These are phyloP conservation scores for Debaryomycetaceae sp. DNA, from an alignment of 1,139 yeast genomes.

Conservation along the genomic window DNA sequence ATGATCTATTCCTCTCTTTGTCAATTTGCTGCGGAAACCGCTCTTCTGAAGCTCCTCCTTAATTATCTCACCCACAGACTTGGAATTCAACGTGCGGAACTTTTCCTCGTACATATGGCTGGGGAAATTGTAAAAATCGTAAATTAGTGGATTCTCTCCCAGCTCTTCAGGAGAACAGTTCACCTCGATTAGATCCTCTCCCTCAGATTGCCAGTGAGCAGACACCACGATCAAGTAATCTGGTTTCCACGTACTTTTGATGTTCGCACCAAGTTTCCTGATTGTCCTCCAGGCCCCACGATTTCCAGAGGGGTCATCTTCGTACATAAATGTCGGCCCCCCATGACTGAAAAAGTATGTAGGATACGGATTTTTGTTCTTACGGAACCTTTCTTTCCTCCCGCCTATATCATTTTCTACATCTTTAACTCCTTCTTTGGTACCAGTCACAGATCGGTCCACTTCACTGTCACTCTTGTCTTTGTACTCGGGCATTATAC, in stretches of 20 bases:
- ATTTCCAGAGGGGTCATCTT: slow-evolving; percentile 41
- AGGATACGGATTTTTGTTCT: slow-evolving; percentile 38
- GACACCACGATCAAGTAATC: slow-evolving; percentile 63
- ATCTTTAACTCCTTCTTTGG: background rate
- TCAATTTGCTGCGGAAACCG: slow-evolving; percentile 45
- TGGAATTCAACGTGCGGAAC: slow-evolving; percentile 49
- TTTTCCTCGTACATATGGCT: slow-evolving; percentile 56
- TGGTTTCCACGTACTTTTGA: slow-evolving; percentile 51
- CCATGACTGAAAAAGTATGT: slow-evolving; percentile 73
- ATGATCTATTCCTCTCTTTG: slow-evolving; percentile 68
- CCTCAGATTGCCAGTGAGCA: slow-evolving; percentile 71
- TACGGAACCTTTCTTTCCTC: slow-evolving; percentile 9
- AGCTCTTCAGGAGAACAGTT: slow-evolving; percentile 30
- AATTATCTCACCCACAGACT: slow-evolving; percentile 42
- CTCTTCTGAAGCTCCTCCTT: slow-evolving; percentile 32
- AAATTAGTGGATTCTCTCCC: slow-evolving; percentile 43
- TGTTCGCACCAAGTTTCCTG: slow-evolving; percentile 46
- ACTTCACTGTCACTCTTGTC: background rate
- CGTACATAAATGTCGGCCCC: slow-evolving; percentile 69
- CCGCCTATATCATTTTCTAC: background rate
- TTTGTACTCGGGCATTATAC: background rate
- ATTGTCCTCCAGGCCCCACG: slow-evolving; percentile 58
- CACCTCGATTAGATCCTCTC: slow-evolving; percentile 44
- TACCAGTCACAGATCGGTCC: background rate
- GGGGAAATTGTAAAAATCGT: slow-evolving; percentile 76